Percentiles rank a stretch among this genome's conserved stretches.
Conservation (phyloP, 2,329 filamentous ascomycete genomes). For the Magnaporthales sp. region DNA sequence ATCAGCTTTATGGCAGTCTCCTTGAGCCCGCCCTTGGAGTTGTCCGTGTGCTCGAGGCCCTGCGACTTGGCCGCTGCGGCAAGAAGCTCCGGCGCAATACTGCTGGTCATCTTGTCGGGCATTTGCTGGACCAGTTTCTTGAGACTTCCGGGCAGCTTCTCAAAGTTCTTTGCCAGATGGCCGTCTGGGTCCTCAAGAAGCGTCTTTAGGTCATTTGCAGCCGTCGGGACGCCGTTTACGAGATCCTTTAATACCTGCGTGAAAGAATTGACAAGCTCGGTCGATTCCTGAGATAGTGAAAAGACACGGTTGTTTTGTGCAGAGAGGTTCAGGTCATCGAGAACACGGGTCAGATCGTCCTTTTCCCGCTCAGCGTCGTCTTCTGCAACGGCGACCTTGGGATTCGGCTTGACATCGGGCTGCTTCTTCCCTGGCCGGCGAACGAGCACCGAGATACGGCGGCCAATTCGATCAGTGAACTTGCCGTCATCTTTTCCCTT, state of each 20-base stretch:
- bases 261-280: slow-evolving; percentile 74
- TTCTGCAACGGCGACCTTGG: slow-evolving; percentile 23
- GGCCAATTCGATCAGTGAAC: slow-evolving; percentile 21
- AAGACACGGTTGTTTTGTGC: slow-evolving; percentile 82
- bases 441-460: slow-evolving; percentile 26
- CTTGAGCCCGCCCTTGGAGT: slow-evolving; percentile 28
- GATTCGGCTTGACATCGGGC: slow-evolving; percentile 21
- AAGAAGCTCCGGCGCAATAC: slow-evolving; percentile 72
- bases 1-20: slow-evolving; percentile 51
- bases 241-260: slow-evolving; percentile 87
- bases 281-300: slow-evolving; percentile 73
- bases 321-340: slow-evolving; percentile 77
- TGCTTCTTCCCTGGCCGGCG: slow-evolving; percentile 26
- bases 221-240: slow-evolving; percentile 85
- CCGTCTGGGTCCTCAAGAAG: slow-evolving; percentile 55
- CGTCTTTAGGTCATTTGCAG: slow-evolving; percentile 73
- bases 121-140: slow-evolving; percentile 81
- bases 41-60: slow-evolving; percentile 47
- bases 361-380: slow-evolving; percentile 37
- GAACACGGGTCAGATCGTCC: slow-evolving; percentile 69
- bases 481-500: slow-evolving; percentile 16
- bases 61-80: slow-evolving; percentile 71
- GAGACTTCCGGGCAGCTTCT: slow-evolving; percentile 66
- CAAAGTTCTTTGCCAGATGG: slow-evolving; percentile 49
- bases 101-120: slow-evolving; percentile 70